Conservation (phyloP, 2,329 filamentous ascomycete species). For the Aspergillus latus region DNA sequence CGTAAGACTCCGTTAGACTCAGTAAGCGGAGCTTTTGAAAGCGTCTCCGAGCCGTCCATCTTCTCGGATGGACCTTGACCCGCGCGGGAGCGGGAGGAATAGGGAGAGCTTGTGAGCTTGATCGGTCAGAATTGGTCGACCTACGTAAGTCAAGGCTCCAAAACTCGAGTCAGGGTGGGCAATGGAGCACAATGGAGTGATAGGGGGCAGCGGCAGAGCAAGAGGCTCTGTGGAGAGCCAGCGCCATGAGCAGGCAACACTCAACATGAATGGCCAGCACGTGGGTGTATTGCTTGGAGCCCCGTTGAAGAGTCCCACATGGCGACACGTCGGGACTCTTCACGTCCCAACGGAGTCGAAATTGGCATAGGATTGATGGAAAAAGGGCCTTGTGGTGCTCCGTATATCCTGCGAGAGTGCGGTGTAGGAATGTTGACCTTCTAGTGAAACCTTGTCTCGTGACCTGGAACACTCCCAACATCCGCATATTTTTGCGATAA, state of each 20-base stretch:
- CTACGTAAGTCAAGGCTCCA: not conserved
- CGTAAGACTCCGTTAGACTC: too few relatives aligned
- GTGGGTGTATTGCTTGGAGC: not conserved
- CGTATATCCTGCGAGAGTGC: too few relatives aligned
- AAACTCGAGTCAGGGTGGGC: not conserved
- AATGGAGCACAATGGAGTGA: not conserved
- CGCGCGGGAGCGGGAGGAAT: not conserved
- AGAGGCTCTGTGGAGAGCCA: not conserved
- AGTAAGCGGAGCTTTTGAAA: not conserved
- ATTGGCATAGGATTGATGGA: too few relatives aligned
- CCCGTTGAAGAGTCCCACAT: not conserved
- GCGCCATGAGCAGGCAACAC: not conserved
- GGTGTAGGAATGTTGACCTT: too few relatives aligned
- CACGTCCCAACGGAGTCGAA: not conserved
- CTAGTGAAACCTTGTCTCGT: too few relatives aligned
- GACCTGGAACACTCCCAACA: too few relatives aligned
- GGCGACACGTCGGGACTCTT: too few relatives aligned
- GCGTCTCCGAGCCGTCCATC: not conserved
- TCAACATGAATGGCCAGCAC: not conserved
- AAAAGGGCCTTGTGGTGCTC: too few relatives aligned
- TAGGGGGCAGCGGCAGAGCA: not conserved
- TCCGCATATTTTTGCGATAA: too few relatives aligned
- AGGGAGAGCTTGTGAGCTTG: not conserved
- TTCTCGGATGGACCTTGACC: not conserved
- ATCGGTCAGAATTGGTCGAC: not conserved